A percentile compares a stretch with the other conserved stretches of the same genome.
phyloP scores from a whole-genome alignment of 2,329 filamentous ascomycete species.

The Cryphonectria japonica region DNA sequence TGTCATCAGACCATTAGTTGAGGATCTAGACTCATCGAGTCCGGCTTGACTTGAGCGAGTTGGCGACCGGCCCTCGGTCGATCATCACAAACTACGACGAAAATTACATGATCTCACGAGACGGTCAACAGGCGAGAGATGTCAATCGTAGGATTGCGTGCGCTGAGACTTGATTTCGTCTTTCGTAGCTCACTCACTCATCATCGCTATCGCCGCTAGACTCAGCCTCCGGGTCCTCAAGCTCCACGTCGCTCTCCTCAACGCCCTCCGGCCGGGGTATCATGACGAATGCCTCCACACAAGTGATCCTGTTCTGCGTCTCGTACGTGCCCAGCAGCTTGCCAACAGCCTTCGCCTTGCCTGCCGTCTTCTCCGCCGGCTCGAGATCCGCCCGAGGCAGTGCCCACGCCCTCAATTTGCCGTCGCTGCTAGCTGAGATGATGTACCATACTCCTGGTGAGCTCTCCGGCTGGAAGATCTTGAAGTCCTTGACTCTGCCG shows the following conservation, averaged over 20 bases:
- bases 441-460: constrained; percentile 56
- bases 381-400: constrained; percentile 51
- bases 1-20: background rate
- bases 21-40: background rate
- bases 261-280: constrained; percentile 65
- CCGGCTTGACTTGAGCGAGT: background rate
- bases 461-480: constrained; percentile 56
- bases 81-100: background rate
- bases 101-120: background rate
- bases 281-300: constrained; percentile 85
- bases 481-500: constrained; percentile 87
- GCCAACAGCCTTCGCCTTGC: constrained; percentile 54
- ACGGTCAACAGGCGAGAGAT: background rate
- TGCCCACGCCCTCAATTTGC: constrained; percentile 78
- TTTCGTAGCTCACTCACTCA: constrained; percentile 23
- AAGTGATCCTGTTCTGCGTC: constrained; percentile 88
- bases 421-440: constrained; percentile 82
- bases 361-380: constrained; percentile 35
- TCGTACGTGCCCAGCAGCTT: constrained; percentile 76
- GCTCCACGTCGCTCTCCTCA: constrained; percentile 61
- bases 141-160: background rate
- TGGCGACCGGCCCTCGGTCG: background rate
- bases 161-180: background rate
- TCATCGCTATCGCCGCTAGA: constrained; percentile 42
- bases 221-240: constrained; percentile 46